Base-by-base conservation (phyloP, 208 protist species). In the Phytomonas sp. region DNA sequence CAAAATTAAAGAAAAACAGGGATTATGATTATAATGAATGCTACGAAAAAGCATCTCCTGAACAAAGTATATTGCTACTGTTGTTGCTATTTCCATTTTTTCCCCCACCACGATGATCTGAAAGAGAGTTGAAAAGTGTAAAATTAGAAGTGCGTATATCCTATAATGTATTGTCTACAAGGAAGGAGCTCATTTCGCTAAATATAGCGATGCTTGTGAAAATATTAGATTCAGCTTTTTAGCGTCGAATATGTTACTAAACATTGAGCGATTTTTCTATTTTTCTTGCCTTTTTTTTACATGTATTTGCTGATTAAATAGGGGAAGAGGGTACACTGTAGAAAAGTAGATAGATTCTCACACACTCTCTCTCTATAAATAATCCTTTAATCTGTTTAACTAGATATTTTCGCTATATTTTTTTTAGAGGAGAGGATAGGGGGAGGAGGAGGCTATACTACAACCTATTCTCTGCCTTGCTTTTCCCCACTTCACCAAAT, bases 1-100 rank as follows among this genome's bases (percentile, higher is more conserved):
- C 26, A 78, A 91, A 65, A 49, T 90, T 32, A 75, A 56, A 56
- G 26, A 6, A 6, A 56, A 56, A 26, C 45, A 56, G 19, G 40
- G 6, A 56, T 56, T 56, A 56, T 56, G 5, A 56, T 56, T 5
- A 19, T 56, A 56, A 5, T 56, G 23, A 5, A 26, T 56, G 6
- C 26, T 56, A 12, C 8, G 19, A 26, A 56, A 56, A 26, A 56
- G 8, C 7, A 56, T 6, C 16, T 11, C 34, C 8, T 11, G 34
- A 37, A 37, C 1, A 26, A 56, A 26, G 16, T 26, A 5, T 1
- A 56, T 12, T 52, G 12, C 11, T 23, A 56, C 23, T 26, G 26
- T 56, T 26, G 26, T 56, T 56, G 26, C 26, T 56, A 56, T 26
- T 56, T 56, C 19, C 7, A 6, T 0, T 56, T 56, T 56, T 56